phyloP scores from a whole-genome alignment of 352 stramenopile genomes.

The Pythium aquatile region DNA sequence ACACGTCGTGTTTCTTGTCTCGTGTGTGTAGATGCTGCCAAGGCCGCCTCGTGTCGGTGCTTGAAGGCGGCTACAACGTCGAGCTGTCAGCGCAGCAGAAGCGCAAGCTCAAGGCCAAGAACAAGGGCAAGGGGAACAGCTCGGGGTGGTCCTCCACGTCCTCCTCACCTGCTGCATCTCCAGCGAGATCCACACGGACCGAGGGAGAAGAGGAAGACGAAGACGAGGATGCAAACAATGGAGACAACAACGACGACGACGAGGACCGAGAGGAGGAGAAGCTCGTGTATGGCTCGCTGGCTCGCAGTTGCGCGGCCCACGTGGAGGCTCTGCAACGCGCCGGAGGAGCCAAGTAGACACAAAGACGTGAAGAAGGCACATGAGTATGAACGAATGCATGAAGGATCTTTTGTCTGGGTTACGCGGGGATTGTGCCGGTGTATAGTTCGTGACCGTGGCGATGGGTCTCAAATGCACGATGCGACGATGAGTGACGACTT shows the following conservation, averaged over 20 bases:
- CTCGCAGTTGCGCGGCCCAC: slow-evolving; percentile 58
- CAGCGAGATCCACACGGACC: background rate
- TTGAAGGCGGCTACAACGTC: slow-evolving; percentile 94
- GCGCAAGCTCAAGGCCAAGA: slow-evolving; percentile 34
- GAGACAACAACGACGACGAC: slow-evolving; percentile 36
- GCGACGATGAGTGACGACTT: no score
- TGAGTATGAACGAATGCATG: no score
- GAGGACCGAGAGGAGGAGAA: slow-evolving; percentile 57
- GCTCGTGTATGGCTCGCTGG: slow-evolving; percentile 55
- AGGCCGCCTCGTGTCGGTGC: slow-evolving; percentile 92
- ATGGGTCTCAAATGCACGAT: no score
- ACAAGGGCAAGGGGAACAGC: slow-evolving; percentile 7
- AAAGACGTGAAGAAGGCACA: slow-evolving; percentile 2
- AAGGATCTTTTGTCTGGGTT: no score
- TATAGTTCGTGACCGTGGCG: no score
- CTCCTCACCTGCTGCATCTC: background rate
- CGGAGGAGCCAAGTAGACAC: slow-evolving; percentile 5
- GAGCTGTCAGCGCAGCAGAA: slow-evolving; percentile 40
- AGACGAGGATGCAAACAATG: slow-evolving; percentile 43
- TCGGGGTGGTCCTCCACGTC: background rate
- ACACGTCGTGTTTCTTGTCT: no score
- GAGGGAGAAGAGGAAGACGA: slow-evolving; percentile 33
- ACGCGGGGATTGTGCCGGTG: no score
- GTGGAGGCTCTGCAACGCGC: slow-evolving; percentile 52
- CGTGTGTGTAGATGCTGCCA: slow-evolving; percentile 66